These are phyloP conservation scores for Coffea canephora DNA, from an alignment of 257 asterid species.

Conservation along the genomic window DNA sequence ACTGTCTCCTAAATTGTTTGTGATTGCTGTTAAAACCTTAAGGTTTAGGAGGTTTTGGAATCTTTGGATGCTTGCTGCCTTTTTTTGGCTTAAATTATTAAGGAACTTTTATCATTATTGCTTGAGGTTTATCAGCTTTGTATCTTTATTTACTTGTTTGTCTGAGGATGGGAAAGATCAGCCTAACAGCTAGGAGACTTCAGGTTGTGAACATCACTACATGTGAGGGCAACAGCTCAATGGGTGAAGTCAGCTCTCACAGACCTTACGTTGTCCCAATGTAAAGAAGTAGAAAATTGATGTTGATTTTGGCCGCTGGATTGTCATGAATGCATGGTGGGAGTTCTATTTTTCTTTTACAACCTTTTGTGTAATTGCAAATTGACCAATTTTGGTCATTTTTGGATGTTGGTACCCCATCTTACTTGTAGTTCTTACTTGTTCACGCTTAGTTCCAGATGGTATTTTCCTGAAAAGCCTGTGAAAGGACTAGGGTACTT, in stretches of 20 bases:
- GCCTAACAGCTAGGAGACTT: background rate
- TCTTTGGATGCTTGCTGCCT: slow-evolving; percentile 13
- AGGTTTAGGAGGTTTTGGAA: slow-evolving; percentile 19
- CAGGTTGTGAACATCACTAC: background rate
- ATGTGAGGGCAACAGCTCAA: background rate
- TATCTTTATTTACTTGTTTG: background rate
- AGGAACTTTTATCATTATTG: background rate
- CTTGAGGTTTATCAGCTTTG: background rate
- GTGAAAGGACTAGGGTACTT: background rate
- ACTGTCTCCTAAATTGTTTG: background rate
- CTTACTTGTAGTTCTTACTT: too few species aligned
- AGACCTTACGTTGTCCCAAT: background rate
- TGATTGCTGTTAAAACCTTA: background rate
- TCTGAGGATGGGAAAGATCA: background rate
- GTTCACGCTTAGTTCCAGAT: background rate
- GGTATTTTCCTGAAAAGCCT: background rate
- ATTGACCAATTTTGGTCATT: background rate
- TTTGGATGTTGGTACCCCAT: background rate
- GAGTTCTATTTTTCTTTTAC: background rate
- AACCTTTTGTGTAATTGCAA: background rate
- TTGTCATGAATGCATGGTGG: background rate
- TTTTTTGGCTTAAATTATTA: background rate
- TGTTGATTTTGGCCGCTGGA: background rate
- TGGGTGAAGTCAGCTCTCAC: background rate
- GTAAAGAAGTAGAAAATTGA: background rate